Conservation (phyloP, 805 yeast genomes). For the Ogataea ganodermae region DNA sequence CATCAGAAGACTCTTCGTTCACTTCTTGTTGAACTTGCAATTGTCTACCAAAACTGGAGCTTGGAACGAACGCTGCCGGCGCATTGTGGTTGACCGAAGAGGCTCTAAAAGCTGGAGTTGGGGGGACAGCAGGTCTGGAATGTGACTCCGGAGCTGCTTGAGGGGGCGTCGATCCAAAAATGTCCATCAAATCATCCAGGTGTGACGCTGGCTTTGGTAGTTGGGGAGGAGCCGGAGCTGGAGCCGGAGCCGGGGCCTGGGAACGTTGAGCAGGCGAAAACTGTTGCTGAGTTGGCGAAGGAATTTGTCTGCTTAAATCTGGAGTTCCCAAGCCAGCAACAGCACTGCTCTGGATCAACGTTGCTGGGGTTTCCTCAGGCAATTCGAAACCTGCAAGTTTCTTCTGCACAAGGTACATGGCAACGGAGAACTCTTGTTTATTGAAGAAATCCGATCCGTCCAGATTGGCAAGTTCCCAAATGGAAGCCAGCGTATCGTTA, state of each 20-base stretch:
- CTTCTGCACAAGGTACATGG: slow-evolving; percentile 89
- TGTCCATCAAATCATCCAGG: slow-evolving; percentile 65
- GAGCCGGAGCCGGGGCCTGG: slow-evolving; percentile 17
- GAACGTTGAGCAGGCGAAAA: slow-evolving; percentile 7
- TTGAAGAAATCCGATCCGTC: slow-evolving; percentile 83
- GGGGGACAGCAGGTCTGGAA: slow-evolving; percentile 30
- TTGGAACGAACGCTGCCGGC: slow-evolving; percentile 61
- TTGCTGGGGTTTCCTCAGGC: slow-evolving; percentile 76
- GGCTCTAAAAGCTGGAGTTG: slow-evolving; percentile 36
- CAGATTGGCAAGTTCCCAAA: slow-evolving; percentile 95
- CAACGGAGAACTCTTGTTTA: slow-evolving; percentile 83
- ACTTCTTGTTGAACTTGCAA: slow-evolving; percentile 41
- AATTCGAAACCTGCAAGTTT: slow-evolving; percentile 72
- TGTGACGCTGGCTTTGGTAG: slow-evolving; percentile 37
- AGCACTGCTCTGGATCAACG: slow-evolving; percentile 41
- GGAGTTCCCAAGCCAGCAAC: slow-evolving; percentile 27
- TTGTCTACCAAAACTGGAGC: slow-evolving; percentile 83
- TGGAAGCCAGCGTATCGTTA: slow-evolving; percentile 80
- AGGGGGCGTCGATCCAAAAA: slow-evolving; percentile 44
- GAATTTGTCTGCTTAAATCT: slow-evolving; percentile 2
- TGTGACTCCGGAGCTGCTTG: slow-evolving; percentile 22
- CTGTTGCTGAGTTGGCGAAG: slow-evolving; percentile 27
- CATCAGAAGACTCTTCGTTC: slow-evolving; percentile 37
- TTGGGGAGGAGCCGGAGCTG: slow-evolving; percentile 15
- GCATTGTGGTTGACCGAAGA: not conserved